These are phyloP conservation scores for Xerocomellus chrysenteron DNA, from an alignment of 768 basidiomycete species.

Conservation along the genomic window DNA sequence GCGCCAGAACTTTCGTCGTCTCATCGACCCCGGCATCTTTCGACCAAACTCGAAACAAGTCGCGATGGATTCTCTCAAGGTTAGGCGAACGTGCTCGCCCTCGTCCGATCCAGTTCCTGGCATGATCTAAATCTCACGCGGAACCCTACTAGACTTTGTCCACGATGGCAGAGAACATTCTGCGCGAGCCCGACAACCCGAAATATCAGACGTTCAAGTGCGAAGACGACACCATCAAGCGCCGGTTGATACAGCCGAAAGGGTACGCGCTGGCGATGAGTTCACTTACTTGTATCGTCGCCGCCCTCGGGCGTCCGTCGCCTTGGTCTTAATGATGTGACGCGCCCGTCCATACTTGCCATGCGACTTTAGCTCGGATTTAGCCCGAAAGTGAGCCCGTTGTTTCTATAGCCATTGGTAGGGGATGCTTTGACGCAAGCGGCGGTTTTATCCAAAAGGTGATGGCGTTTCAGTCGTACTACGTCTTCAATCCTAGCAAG, in stretches of 20 bases:
- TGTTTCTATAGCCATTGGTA: no score
- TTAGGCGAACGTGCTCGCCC: conserved; percentile 22
- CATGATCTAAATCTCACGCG: not conserved
- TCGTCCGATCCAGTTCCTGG: not conserved
- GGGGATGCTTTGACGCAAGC: not conserved
- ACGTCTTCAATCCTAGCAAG: conserved; percentile 54
- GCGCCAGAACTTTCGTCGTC: conserved; percentile 68
- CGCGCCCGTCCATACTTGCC: not conserved
- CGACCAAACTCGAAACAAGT: conserved; percentile 65
- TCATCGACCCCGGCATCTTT: conserved; percentile 77
- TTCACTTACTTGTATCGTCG: not conserved
- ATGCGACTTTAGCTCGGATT: conserved; percentile 45
- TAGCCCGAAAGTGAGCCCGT: conserved; percentile 52
- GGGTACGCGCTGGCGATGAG: conserved; percentile 68
- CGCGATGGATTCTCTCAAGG: conserved; percentile 64
- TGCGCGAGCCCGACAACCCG: conserved; percentile 68
- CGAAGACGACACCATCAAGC: conserved; percentile 68
- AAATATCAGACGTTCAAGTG: conserved; percentile 77
- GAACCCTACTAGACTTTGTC: conserved; percentile 47
- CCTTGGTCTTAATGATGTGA: no score
- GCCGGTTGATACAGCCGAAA: conserved; percentile 64
- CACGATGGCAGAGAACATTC: conserved; percentile 69
- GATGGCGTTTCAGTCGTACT: conserved; percentile 69
- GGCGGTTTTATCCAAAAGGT: conserved; percentile 42
- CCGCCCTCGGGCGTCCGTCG: no score